Base-by-base conservation (phyloP, 2,329 filamentous ascomycete species). In the Aspergillus sergii region DNA sequence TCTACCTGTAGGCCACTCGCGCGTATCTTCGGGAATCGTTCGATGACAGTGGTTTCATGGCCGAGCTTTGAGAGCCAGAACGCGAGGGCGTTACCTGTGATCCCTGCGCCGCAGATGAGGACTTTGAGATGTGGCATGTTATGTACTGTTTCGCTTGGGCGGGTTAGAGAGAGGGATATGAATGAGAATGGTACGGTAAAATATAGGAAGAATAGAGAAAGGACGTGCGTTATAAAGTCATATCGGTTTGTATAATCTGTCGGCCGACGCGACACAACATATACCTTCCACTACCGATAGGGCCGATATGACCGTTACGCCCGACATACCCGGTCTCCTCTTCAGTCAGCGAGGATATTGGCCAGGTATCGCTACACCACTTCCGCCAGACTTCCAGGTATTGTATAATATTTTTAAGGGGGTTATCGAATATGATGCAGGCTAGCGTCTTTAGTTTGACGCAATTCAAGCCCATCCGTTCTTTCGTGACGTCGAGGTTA, bases 1-100 rank as follows among this genome's bases (percentile, higher is more conserved):
- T 88, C 86, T 4, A 88, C 68, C 53, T 86, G 83, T 2, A 82
- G 79, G 0, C 86, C 87, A 0, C 75, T 75, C 1, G 76, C 72
- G 1, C 86, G 81, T 0, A 88, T 72, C 1, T n/a, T 58, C 0
- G 79, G 70, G 55, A 72, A 78, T 1, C 77, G 73, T 66, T 83
- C 82, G 57, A 83, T 64, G 10, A 84, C 70, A 2, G 80, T 83
- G 46, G 83, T 72, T 14, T 70, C 62, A 58, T 77, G 73, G 32
- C 77, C 75, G n/a, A 74, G 64, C 46, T 75, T 75, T 1, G 82
- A 75, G 23, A 88, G 81, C 75, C 82, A 84, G 72, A 80, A 82
- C 32, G 84, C 84, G 16, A 86, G 75, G 1, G 83, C 76, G 5
- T 73, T 76, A 32, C 80, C 79, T 10, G 76, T 72, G 43, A 81